phyloP scores from a whole-genome alignment of 768 basidiomycete species.

The Kockovaella imperatae region DNA sequence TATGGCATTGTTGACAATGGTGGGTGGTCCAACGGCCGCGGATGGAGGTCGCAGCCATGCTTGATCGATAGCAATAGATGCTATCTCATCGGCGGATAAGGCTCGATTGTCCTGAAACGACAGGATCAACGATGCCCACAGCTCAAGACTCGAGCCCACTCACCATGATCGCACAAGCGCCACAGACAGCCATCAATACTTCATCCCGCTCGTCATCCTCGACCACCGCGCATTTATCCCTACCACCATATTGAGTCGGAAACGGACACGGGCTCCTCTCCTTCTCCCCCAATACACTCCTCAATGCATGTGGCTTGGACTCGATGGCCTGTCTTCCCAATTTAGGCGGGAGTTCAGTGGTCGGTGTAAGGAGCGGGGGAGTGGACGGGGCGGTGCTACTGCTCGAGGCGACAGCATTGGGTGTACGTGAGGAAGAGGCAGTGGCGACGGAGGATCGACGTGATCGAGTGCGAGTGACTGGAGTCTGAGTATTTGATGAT shows the following conservation, averaged over 20 bases:
- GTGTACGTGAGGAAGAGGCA: too few species aligned
- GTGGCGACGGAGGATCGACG: neutral
- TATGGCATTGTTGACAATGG: conserved; percentile 29
- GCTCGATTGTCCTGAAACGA: conserved; percentile 32
- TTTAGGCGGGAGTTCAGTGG: neutral
- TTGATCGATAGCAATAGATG: conserved; percentile 20
- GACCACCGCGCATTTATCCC: conserved; percentile 28
- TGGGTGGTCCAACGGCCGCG: conserved; percentile 31
- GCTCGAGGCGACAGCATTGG: too few species aligned
- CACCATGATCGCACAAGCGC: conserved; percentile 23
- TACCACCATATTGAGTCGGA: conserved; percentile 27
- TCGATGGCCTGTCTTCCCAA: conserved; percentile 10
- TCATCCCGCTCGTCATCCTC: conserved; percentile 38
- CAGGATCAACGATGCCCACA: neutral
- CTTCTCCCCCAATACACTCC: conserved; percentile 21
- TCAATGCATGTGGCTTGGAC: conserved; percentile 27
- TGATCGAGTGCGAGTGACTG: neutral
- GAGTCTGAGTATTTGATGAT: neutral
- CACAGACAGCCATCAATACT: conserved; percentile 32
- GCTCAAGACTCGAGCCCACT: conserved; percentile 6
- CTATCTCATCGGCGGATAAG: conserved; percentile 33
- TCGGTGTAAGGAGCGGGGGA: neutral
- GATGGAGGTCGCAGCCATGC: conserved; percentile 37
- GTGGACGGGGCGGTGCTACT: neutral
- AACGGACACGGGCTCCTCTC: conserved; percentile 34